phyloP scores from a whole-genome alignment of 257 asterid species.

The Solanum gracilifrons region DNA sequence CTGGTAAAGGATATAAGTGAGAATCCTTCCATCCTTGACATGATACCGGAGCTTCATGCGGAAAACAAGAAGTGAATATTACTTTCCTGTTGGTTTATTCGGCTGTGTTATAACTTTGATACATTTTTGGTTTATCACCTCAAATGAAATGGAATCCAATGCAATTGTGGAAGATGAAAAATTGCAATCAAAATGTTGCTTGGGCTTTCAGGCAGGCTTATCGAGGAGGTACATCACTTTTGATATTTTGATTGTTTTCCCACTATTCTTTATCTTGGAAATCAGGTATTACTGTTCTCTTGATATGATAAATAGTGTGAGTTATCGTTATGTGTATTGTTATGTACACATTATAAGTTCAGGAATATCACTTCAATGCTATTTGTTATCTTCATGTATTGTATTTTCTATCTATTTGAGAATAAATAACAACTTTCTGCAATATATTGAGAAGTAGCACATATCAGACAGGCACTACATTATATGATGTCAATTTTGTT shows the following conservation, averaged over 20 bases:
- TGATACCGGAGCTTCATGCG: neutral
- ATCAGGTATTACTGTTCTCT: neutral
- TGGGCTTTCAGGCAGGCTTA: neutral
- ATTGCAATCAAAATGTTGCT: neutral
- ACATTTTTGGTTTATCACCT: neutral
- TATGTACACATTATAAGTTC: neutral
- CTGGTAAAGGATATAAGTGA: too few species aligned
- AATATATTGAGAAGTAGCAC: neutral
- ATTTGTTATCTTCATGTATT: neutral
- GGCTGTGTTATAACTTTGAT: neutral
- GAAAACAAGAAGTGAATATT: neutral
- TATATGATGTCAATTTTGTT: neutral
- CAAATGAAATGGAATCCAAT: too few species aligned
- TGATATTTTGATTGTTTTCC: neutral
- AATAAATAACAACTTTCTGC: too few species aligned
- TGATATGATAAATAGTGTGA: neutral
- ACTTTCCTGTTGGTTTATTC: neutral
- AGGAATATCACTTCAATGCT: neutral
- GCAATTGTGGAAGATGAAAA: neutral
- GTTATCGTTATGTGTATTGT: too few species aligned
- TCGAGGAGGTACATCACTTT: neutral
- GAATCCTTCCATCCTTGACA: too few species aligned
- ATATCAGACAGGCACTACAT: neutral
- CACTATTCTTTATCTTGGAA: neutral
- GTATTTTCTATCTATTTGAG: neutral